Evolutionary conservation across 2,329 filamentous ascomycete genomes (phyloP), one percentile per base, ranked within the genome.

Genomic region (Thelonectria olida): DNA sequence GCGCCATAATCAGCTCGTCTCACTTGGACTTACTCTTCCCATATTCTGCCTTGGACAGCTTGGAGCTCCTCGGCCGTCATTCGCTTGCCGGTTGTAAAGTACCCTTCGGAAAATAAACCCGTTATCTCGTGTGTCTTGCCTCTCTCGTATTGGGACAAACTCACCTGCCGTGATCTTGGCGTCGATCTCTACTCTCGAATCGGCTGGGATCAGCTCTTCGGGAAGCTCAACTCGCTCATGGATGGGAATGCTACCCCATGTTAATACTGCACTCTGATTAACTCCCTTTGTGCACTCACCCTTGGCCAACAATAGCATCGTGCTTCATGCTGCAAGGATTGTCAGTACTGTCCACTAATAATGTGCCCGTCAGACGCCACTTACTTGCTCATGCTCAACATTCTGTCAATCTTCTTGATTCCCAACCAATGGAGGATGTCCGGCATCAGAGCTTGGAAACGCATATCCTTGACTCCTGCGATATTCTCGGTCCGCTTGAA

Each of bases 401-500:
- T 99, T 62, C 94, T 87, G 77, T 99, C 96, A 74, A 99, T 98
- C 84, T 98, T 98, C 76, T 92, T 96, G 75, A 99, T 97, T 64
- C 96, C 96, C 27, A 99, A 87, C 96, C 96, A 98, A 79, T 98
- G 96, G 54, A 98, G 85, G 67, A 98, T 97, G 76, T 97, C 93
- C 31, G 96, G 95, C 96, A 98, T 98, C 55, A 99, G 84, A 25
- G 95, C 95, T 82, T 98, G 96, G 84, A 98, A 98, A 38, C 96
- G 90, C 95, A 98, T 98, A 70, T 89, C 91, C 78, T 97, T 97
- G 67, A 98, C 95, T 63, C 96, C 96, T 8, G 96, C 96, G 75
- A 99, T 96, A 76, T 97, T 97, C 79, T 97, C 95, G n/a, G 95
- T 98, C 58, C 96, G 86, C 79, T 95, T 91, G 82, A 98, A 98